phyloP scores from a whole-genome alignment of 371 early-diverging fungal species.

The Saksenaea vasiformis region DNA sequence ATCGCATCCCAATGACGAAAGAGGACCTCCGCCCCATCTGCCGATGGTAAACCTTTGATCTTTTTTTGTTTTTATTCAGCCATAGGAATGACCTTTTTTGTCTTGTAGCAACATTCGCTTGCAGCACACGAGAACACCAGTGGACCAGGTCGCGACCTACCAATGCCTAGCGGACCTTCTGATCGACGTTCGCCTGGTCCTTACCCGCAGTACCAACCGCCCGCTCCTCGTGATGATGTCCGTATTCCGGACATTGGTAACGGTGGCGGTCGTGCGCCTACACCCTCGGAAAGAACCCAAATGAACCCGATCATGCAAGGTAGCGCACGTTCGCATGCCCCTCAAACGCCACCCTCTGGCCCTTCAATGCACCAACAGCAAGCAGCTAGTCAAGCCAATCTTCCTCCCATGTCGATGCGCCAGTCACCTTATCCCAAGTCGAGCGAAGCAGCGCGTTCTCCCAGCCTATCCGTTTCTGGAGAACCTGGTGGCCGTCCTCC shows the following conservation, averaged over 20 bases:
- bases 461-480: constrained; percentile 10
- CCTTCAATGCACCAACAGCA: constrained; percentile 17
- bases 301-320: constrained; percentile 53
- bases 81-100: constrained; percentile 2
- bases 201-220: constrained; percentile 21
- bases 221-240: constrained; percentile 37
- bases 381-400: constrained; percentile 14
- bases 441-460: constrained; percentile 17
- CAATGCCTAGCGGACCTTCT: constrained; percentile 32
- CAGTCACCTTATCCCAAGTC: constrained; percentile 13
- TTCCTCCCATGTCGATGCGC: constrained; percentile 33
- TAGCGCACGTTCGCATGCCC: constrained; percentile 18
- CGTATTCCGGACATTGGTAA: constrained; percentile 50
- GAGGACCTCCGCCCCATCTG: constrained; percentile 9
- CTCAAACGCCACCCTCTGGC: constrained; percentile 19
- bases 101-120: constrained; percentile 21
- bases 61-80: not conserved
- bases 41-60: constrained; percentile 7
- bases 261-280: constrained; percentile 45
- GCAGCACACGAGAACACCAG: constrained; percentile 22
- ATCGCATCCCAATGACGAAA: constrained; percentile 4
- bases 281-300: constrained; percentile 54
- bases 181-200: constrained; percentile 38
- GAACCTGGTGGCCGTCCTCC: not conserved
- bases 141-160: constrained; percentile 47